These are phyloP conservation scores for Pestalotiopsis sp. DNA, from an alignment of 2,329 filamentous ascomycete species.

Conservation along the genomic window DNA sequence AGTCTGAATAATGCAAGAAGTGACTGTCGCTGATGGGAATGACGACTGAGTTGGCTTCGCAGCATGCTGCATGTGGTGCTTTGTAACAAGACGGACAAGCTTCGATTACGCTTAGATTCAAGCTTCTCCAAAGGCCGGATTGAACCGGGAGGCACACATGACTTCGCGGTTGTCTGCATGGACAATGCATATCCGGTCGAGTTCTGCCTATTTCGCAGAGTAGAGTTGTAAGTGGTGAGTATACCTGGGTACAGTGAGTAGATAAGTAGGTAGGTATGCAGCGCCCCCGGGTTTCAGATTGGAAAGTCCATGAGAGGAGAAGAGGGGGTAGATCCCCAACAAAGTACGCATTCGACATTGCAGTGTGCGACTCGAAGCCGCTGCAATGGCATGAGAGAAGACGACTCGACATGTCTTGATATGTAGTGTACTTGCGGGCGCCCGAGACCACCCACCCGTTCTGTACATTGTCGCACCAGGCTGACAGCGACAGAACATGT, in stretches of 20 bases:
- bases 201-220: no score
- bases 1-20: background rate
- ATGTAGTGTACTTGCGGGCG: background rate
- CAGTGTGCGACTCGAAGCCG: no score
- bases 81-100: background rate
- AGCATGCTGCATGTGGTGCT: background rate
- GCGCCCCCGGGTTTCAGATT: background rate
- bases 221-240: background rate
- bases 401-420: background rate
- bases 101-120: constrained; percentile 1
- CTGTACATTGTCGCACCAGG: background rate
- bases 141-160: background rate
- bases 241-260: background rate
- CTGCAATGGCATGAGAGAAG: no score
- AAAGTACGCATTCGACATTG: no score
- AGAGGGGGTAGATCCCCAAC: no score
- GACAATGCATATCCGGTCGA: background rate
- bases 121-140: background rate
- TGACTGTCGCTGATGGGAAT: background rate
- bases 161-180: background rate
- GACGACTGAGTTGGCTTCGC: background rate
- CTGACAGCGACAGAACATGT: background rate
- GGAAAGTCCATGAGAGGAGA: background rate
- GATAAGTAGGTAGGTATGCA: background rate
- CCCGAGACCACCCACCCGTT: background rate